Evolutionary conservation across 495 filamentous ascomycete species (phyloP).

Genomic region (Friedmanniomyces simplex): DNA sequence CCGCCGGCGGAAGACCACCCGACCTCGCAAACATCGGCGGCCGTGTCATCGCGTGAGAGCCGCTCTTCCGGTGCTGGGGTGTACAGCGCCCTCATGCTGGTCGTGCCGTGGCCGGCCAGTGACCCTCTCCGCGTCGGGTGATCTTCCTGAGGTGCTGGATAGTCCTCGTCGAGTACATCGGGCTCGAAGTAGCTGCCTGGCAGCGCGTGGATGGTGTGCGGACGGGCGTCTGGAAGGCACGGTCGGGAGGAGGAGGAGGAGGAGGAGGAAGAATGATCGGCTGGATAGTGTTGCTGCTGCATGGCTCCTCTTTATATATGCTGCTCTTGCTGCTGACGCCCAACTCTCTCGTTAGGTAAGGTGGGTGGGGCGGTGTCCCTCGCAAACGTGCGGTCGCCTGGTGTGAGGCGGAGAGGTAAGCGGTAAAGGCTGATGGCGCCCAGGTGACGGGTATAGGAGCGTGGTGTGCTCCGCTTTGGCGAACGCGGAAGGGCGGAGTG

Average conservation of each 20-base stretch:
- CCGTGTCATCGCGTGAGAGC: conserved; percentile 13
- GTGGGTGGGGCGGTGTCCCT: too few relatives aligned
- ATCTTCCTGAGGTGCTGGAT: not conserved
- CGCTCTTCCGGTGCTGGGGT: not conserved
- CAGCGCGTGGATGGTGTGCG: conserved; percentile 11
- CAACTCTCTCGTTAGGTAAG: too few relatives aligned
- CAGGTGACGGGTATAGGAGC: too few relatives aligned
- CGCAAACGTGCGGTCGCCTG: too few relatives aligned
- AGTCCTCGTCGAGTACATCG: not conserved
- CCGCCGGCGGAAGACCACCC: too few relatives aligned
- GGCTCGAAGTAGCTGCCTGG: not conserved
- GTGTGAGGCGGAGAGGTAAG: too few relatives aligned
- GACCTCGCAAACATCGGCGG: not conserved
- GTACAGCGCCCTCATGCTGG: not conserved
- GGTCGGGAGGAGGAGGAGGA: not conserved
- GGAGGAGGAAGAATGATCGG: not conserved
- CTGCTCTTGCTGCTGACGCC: not conserved
- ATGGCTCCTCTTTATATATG: not conserved
- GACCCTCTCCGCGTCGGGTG: conserved; percentile 1
- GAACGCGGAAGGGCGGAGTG: too few relatives aligned
- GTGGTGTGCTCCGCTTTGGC: too few relatives aligned
- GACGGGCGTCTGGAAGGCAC: not conserved
- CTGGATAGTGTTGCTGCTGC: not conserved
- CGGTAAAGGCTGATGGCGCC: too few relatives aligned
- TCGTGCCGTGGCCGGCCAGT: not conserved